phyloP scores from a whole-genome alignment of 352 stramenopile species.

The Phytopythium kandeliae region DNA sequence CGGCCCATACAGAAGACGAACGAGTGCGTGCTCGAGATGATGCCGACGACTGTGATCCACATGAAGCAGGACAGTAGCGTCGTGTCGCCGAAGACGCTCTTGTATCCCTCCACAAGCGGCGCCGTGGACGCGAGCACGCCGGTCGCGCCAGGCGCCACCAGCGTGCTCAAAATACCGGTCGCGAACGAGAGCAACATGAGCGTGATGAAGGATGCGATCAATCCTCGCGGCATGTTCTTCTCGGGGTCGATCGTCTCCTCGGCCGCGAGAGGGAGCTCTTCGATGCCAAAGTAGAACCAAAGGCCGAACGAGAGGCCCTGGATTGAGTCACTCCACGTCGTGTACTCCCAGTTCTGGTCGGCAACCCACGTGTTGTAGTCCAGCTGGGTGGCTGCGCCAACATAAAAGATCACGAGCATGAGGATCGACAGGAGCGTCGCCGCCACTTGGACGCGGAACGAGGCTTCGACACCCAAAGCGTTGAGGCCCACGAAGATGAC shows the following conservation, averaged over 20 bases:
- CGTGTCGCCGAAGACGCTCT: conserved; percentile 54
- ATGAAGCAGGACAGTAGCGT: conserved; percentile 47
- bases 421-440: conserved; percentile 40
- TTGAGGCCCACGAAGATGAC: conserved; percentile 51
- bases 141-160: conserved; percentile 36
- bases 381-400: conserved; percentile 36
- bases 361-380: conserved; percentile 48
- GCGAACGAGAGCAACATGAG: conserved; percentile 44
- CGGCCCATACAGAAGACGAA: conserved; percentile 71
- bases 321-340: conserved; percentile 33
- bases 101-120: conserved; percentile 59
- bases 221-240: conserved; percentile 56
- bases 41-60: conserved; percentile 47
- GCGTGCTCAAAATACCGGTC: conserved; percentile 48
- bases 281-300: conserved; percentile 65
- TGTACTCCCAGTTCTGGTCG: conserved; percentile 48
- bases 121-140: conserved; percentile 35
- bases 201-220: conserved; percentile 49
- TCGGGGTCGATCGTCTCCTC: conserved; percentile 69
- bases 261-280: conserved; percentile 62
- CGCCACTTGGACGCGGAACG: conserved; percentile 48
- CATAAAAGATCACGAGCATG: conserved; percentile 50
- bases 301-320: conserved; percentile 53
- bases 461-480: conserved; percentile 40
- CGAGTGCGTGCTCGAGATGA: conserved; percentile 55